Evolutionary conservation across 495 filamentous ascomycete genomes (phyloP), one percentile per base, ranked within the genome.

Genomic region (Penicillium coprophilum): DNA sequence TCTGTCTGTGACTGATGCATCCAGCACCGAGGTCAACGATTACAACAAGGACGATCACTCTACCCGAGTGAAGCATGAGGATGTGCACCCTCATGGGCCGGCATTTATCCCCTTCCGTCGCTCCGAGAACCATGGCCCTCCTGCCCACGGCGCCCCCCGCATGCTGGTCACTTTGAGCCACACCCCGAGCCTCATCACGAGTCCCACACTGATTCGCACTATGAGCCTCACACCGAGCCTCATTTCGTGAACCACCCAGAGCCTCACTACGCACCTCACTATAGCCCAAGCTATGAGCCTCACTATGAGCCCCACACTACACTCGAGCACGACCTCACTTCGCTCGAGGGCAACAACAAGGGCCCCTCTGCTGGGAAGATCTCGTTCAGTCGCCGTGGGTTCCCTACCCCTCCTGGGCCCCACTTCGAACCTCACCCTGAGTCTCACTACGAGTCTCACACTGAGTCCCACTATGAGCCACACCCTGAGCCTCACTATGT

Each of bases 31-130:
- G 1, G 50, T 67, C 15, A 58, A 63, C 21, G 65, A 71, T n/a
- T 38, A 23, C 6, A 44, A 57, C 53, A 45, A 60, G 30, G 71
- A 73, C 32, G 67, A 73, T 32, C 71, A 73, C 57, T 70, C 67
- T 1, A 61, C 65, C 13, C n/a, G n/a, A n/a, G n/a, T 65, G 11
- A 56, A 65, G 48, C 45, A 65, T 53, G 56, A 24, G 6, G 62
- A 62, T 34, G 23, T 62, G 15, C 39, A 3, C 6, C 36, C 55
- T 17, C 9, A 44, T 15, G 44, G 4, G 52, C 51, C 12, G 47
- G 60, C 5, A 50, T 53, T 36, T 9, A 23, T 0, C 17, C 21
- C 6, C 36, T 49, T 21, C 19, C 13, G 28, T 13, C 50, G 54
- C 21, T 46, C 61, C 6, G 31, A 50, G 12, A 39, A 43, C 36